Base-by-base conservation (phyloP, 805 yeast species). In the Clavispora santaluciae region DNA sequence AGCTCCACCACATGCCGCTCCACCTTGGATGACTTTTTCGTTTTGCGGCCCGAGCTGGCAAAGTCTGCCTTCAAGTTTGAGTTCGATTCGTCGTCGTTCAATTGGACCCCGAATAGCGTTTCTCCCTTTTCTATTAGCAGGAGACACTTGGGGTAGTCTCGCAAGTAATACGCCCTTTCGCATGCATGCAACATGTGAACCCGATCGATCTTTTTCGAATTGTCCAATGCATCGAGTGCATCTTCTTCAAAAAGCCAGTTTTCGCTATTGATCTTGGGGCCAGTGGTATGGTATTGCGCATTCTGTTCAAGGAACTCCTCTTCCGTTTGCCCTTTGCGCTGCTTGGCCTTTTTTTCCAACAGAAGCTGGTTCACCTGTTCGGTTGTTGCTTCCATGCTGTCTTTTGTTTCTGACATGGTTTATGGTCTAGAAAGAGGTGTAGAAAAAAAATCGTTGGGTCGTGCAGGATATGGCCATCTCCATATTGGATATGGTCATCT, bases 291-390 rank as follows among this genome's bases (percentile, higher is more conserved):
- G 54, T 78, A 87, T 51, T 72, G 75, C 3, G 47, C 46, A 45
- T 66, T 63, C 58, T 88, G 91, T 7, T 44, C 54, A 24, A 55
- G 61, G 48, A 64, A 88, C 42, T 76, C 84, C 40, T 81, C 90
- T 31, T 78, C 79, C 0, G 83, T 54, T 55, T 88, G 96, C 0
- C 80, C 81, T 51, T 84, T 86, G 31, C 96, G 72, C 34, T 45
- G 49, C 35, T 50, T 51, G 21, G 47, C 44, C 20, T 48, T 48
- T 33, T 44, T 48, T 10, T 44, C 41, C 13, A 44, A 25, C 22
- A 12, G 7, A 21, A 24, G 29, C 18, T 25, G n/a, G 11, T 33
- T n/a, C 9, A 25, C 24, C 20, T 5, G 36, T 33, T 11, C 30
- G 25, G 22, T 26, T 3, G 25, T 16, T 11, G 38, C 25, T 13